Evolutionary conservation across 192 early-diverging fungal genomes (phyloP).

Genomic region (Paraglomus brasilianum): DNA sequence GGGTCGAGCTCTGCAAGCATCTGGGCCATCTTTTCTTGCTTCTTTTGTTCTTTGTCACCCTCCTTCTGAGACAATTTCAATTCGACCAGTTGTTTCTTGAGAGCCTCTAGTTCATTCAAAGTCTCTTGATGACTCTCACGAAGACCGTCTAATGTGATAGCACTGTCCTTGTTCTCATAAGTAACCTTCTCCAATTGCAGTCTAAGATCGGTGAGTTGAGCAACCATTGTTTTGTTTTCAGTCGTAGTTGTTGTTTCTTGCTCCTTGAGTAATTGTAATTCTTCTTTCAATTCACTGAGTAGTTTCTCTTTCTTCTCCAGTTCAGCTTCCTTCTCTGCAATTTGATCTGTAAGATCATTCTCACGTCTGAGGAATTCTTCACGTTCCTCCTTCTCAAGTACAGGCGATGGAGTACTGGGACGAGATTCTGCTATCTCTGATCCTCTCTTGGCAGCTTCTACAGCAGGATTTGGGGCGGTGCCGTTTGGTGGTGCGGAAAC

Average conservation of each 20-base stretch:
- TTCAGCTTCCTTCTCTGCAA: conserved; percentile 89
- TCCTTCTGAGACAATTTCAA: conserved; percentile 52
- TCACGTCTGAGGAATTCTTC: conserved; percentile 95
- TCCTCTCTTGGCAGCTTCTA: conserved; percentile 28
- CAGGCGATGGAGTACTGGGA: conserved; percentile 73
- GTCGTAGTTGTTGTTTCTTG: conserved; percentile 51
- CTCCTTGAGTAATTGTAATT: conserved; percentile 68
- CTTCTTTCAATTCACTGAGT: conserved; percentile 65
- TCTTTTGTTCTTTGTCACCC: conserved; percentile 74
- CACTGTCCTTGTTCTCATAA: conserved; percentile 86
- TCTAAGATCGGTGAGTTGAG: conserved; percentile 73
- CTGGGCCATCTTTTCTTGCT: conserved; percentile 80
- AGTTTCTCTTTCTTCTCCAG: conserved; percentile 61
- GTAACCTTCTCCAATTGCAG: conserved; percentile 85
- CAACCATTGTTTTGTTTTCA: conserved; percentile 72
- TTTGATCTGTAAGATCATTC: conserved; percentile 91
- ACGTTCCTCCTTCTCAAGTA: conserved; percentile 83
- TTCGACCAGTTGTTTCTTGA: conserved; percentile 65
- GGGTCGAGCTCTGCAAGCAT: conserved; percentile 84
- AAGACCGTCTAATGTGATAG: conserved; percentile 86
- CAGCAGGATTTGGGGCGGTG: conserved; percentile 45
- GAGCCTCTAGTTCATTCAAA: conserved; percentile 66
- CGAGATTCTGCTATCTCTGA: conserved; percentile 40
- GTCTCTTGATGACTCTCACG: conserved; percentile 85
- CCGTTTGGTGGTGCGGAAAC: conserved; percentile 46